Percentiles rank a stretch among this genome's conserved stretches.
phyloP scores from a whole-genome alignment of 352 stramenopile genomes.

The Globisporangium radiosum region DNA sequence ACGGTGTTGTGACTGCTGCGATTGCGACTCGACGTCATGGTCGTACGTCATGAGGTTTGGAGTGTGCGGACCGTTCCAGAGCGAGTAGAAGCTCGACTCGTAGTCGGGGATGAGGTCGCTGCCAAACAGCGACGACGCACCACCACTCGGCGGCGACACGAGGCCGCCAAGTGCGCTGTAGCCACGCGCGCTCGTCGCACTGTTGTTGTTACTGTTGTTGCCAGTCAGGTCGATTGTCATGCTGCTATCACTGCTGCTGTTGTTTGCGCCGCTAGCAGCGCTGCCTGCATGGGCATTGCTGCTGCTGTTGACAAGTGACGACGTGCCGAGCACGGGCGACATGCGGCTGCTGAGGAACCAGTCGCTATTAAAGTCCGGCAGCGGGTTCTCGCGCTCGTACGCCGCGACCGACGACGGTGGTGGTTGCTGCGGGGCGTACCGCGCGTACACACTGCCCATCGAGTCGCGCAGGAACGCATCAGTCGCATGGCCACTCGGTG shows the following conservation, averaged over 20 bases:
- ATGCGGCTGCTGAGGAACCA: constrained; percentile 25
- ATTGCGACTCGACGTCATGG: constrained; percentile 16
- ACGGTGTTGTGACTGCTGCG: constrained; percentile 7
- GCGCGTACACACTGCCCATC: constrained; percentile 10
- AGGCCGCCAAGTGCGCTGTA: constrained; percentile 9
- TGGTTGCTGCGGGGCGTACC: constrained; percentile 16
- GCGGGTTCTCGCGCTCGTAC: constrained; percentile 37
- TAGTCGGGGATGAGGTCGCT: constrained; percentile 64
- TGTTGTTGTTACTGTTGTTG: constrained; percentile 5
- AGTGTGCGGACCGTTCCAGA: constrained; percentile 48
- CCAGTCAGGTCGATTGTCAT: constrained; percentile 12
- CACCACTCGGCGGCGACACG: constrained; percentile 15
- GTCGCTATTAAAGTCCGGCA: constrained; percentile 43
- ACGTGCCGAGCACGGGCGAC: constrained; percentile 14
- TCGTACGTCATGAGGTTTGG: constrained; percentile 48
- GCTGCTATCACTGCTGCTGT: not conserved
- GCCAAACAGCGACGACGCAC: constrained; percentile 36
- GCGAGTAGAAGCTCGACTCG: constrained; percentile 58
- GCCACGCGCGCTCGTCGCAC: not conserved
- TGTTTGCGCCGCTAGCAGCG: constrained; percentile 7
- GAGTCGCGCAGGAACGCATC: constrained; percentile 15
- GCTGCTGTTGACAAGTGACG: constrained; percentile 2
- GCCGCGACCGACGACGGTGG: constrained; percentile 14
- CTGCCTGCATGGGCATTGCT: no score
- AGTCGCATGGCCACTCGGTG: not conserved